Conservation (phyloP, 192 early-diverging fungal genomes). For the Thamnidium elegans region DNA sequence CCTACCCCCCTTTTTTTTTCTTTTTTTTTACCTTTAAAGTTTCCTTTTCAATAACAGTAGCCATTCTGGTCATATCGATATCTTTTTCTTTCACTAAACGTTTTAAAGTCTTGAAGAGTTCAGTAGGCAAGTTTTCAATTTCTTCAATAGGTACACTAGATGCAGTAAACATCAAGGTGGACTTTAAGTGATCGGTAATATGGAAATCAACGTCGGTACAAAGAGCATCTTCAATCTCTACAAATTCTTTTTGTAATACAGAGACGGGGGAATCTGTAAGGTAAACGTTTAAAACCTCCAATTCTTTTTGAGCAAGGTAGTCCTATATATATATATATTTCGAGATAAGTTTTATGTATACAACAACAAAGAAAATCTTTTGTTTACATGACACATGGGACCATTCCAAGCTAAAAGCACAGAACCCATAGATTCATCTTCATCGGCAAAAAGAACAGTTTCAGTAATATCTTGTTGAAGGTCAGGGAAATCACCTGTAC, state of each 20-base stretch:
- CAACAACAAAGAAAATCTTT: neutral
- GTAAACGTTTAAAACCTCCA: slow-evolving; percentile 41
- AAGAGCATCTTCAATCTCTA: slow-evolving; percentile 59
- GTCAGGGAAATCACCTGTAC: slow-evolving; percentile 42
- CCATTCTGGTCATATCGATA: slow-evolving; percentile 58
- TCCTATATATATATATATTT: slow-evolving; percentile 19
- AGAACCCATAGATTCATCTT: slow-evolving; percentile 60
- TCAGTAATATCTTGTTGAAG: slow-evolving; percentile 43
- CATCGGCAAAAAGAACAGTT: slow-evolving; percentile 54
- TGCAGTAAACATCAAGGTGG: slow-evolving; percentile 40
- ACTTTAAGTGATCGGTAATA: slow-evolving; percentile 43
- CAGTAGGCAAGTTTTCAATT: slow-evolving; percentile 44
- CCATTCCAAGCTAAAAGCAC: slow-evolving; percentile 54
- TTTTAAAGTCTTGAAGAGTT: slow-evolving; percentile 45
- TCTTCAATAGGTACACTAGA: slow-evolving; percentile 55
- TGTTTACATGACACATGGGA: slow-evolving; percentile 50
- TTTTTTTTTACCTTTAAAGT: slow-evolving; percentile 39
- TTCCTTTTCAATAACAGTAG: slow-evolving; percentile 48
- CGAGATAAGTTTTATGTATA: neutral
- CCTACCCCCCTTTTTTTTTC: too few relatives aligned
- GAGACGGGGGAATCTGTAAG: slow-evolving; percentile 58
- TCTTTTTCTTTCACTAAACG: slow-evolving; percentile 45
- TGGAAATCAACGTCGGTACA: slow-evolving; percentile 55
- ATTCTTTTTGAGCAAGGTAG: slow-evolving; percentile 25
- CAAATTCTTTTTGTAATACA: slow-evolving; percentile 56